Percentiles rank a stretch among this genome's conserved stretches.
Evolutionary conservation across 192 early-diverging fungal species (phyloP).

Genomic region (Gorgonomyces haynaldii): DNA sequence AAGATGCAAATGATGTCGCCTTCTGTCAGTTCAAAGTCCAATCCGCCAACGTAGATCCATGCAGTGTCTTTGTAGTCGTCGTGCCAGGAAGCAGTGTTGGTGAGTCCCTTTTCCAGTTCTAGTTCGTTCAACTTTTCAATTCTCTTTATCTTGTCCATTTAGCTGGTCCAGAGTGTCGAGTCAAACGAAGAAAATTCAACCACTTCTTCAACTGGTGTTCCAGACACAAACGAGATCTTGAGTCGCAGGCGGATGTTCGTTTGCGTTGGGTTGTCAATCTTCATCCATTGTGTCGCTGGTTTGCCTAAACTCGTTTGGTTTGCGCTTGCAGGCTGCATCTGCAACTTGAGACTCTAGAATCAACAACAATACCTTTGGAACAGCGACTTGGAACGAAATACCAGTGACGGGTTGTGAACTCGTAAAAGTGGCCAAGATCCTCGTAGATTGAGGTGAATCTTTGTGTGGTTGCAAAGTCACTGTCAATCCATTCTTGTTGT

Average conservation of each 20-base stretch:
- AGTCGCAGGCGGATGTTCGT: conserved; percentile 26
- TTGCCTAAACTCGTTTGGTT: conserved; percentile 48
- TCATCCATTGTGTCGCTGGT: conserved; percentile 66
- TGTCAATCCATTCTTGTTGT: conserved; percentile 65
- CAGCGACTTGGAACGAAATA: conserved; percentile 81
- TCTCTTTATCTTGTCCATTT: too few species aligned
- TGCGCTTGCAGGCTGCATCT: conserved; percentile 67
- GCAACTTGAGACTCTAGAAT: conserved; percentile 61
- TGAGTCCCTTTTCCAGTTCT: conserved; percentile 9
- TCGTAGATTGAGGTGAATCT: conserved; percentile 48
- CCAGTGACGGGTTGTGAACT: conserved; percentile 42
- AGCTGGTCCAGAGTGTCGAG: conserved; percentile 27
- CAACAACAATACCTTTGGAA: conserved; percentile 56
- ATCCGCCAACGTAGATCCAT: conserved; percentile 78
- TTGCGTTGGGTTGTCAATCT: conserved; percentile 74
- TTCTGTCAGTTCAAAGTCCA: conserved; percentile 76
- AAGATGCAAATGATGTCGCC: conserved; percentile 89
- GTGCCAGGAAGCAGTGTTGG: conserved; percentile 2
- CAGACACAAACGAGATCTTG: conserved; percentile 23
- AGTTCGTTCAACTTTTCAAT: conserved; percentile 5
- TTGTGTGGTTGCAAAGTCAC: conserved; percentile 67
- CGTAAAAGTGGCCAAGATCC: conserved; percentile 56
- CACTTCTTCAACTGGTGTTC: conserved; percentile 30
- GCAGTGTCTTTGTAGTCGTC: conserved; percentile 51
- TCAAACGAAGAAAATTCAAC: conserved; percentile 39